Evolutionary conservation across 2,329 filamentous ascomycete genomes (phyloP).

Genomic region (Chrysoporthe cubensis): DNA sequence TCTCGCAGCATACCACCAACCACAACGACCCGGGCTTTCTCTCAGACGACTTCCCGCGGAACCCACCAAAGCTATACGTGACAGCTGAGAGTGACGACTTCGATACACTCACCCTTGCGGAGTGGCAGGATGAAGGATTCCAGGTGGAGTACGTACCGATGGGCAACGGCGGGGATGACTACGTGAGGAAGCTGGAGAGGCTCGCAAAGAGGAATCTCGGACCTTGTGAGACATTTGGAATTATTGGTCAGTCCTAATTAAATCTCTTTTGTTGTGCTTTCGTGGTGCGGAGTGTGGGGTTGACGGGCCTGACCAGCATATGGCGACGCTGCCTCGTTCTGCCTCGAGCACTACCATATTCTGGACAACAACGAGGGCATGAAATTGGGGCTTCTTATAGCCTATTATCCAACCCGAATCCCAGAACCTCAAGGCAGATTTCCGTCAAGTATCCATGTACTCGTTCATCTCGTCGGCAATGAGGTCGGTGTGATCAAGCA

Average conservation of each 20-base stretch:
- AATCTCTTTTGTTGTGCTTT: neutral
- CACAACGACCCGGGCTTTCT: slow-evolving; percentile 48
- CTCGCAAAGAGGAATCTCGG: slow-evolving; percentile 40
- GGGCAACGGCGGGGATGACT: slow-evolving; percentile 41
- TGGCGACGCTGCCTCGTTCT: slow-evolving; percentile 47
- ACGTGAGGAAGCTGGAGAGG: slow-evolving; percentile 39
- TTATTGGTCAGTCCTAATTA: slow-evolving; percentile 41
- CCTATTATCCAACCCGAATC: slow-evolving; percentile 50
- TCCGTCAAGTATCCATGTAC: slow-evolving; percentile 43
- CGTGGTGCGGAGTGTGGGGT: neutral
- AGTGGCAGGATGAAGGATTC: slow-evolving; percentile 50
- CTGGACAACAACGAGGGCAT: slow-evolving; percentile 49
- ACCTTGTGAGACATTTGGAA: slow-evolving; percentile 49
- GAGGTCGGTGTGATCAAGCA: slow-evolving; percentile 47
- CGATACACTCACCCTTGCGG: slow-evolving; percentile 41
- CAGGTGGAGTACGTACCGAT: slow-evolving; percentile 48
- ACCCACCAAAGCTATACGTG: slow-evolving; percentile 46
- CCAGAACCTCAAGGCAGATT: slow-evolving; percentile 48
- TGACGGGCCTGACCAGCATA: slow-evolving; percentile 39
- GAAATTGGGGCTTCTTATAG: slow-evolving; percentile 47
- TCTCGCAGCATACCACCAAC: slow-evolving; percentile 37
- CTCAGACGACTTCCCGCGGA: slow-evolving; percentile 44
- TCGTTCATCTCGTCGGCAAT: slow-evolving; percentile 47
- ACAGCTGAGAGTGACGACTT: slow-evolving; percentile 49
- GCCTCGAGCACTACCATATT: slow-evolving; percentile 50